Conservation (phyloP, 768 basidiomycete species). For the Tremella fuciformis region DNA sequence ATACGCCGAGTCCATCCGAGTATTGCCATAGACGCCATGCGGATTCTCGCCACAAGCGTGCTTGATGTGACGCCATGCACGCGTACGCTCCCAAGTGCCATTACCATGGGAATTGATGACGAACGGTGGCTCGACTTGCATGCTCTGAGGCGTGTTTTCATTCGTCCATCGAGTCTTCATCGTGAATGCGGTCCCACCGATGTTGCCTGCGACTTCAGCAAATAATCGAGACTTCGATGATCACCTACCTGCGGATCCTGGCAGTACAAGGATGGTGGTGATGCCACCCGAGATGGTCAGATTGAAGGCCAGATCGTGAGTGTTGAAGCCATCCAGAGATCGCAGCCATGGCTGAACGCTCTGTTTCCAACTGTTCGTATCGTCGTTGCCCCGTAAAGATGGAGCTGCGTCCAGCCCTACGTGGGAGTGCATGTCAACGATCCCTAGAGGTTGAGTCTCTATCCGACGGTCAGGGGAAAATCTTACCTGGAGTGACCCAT, state of each 20-base stretch:
- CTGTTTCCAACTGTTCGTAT: constrained; percentile 66
- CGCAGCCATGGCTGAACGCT: constrained; percentile 63
- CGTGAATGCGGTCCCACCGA: constrained; percentile 72
- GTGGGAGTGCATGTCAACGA: constrained; percentile 72
- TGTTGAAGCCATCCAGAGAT: constrained; percentile 79
- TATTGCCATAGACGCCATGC: constrained; percentile 37
- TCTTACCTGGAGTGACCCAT: constrained; percentile 70
- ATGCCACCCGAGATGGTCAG: constrained; percentile 81
- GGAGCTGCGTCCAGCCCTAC: constrained; percentile 71
- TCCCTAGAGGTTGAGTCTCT: constrained; percentile 22
- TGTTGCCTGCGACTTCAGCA: constrained; percentile 21
- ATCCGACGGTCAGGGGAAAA: background rate
- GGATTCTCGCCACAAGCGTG: constrained; percentile 56
- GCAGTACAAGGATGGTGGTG: constrained; percentile 76
- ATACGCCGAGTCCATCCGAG: constrained; percentile 75
- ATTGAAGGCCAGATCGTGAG: constrained; percentile 71
- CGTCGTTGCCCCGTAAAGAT: constrained; percentile 55
- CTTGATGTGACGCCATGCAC: constrained; percentile 78
- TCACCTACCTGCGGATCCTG: constrained; percentile 56
- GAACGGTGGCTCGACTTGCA: constrained; percentile 72
- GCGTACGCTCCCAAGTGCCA: constrained; percentile 55
- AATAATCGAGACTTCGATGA: background rate
- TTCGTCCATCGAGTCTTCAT: constrained; percentile 71
- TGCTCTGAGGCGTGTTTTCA: constrained; percentile 66
- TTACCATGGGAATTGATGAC: constrained; percentile 51